Evolutionary conservation across 805 yeast genomes (phyloP).

Genomic region (Pichia cephalocereana): DNA sequence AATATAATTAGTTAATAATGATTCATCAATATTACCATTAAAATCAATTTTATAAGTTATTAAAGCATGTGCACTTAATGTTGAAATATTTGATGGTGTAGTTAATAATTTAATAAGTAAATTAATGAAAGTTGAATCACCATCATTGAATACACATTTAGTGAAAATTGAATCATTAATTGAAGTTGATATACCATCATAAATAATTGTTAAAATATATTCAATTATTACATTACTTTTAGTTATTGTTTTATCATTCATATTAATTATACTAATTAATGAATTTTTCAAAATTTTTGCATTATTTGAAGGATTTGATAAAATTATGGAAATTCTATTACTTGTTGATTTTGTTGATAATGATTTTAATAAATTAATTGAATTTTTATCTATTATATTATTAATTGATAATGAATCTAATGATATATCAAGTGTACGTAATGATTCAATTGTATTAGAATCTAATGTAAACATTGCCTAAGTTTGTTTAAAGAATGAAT

Average conservation of each 20-base stretch:
- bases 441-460: neutral
- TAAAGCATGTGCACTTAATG: slow-evolving; percentile 18
- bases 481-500: neutral
- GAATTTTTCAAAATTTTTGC: neutral
- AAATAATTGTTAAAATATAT: neutral
- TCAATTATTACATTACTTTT: neutral
- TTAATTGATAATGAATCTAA: neutral
- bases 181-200: slow-evolving; percentile 23
- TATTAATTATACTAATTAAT: neutral
- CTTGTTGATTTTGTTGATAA: neutral
- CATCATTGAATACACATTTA: slow-evolving; percentile 31
- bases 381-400: neutral
- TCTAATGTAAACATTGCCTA: neutral
- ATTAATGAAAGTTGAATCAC: neutral
- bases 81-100: neutral
- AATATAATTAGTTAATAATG: neutral
- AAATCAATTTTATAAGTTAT: slow-evolving; percentile 26
- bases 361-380: neutral
- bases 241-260: neutral
- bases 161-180: slow-evolving; percentile 25
- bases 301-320: neutral
- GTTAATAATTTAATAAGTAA: neutral
- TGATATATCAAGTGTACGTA: neutral
- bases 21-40: slow-evolving; percentile 31
- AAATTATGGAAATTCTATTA: neutral